Evolutionary conservation across 306 rosid species (phyloP).

Genomic region (Vicia faba): DNA sequence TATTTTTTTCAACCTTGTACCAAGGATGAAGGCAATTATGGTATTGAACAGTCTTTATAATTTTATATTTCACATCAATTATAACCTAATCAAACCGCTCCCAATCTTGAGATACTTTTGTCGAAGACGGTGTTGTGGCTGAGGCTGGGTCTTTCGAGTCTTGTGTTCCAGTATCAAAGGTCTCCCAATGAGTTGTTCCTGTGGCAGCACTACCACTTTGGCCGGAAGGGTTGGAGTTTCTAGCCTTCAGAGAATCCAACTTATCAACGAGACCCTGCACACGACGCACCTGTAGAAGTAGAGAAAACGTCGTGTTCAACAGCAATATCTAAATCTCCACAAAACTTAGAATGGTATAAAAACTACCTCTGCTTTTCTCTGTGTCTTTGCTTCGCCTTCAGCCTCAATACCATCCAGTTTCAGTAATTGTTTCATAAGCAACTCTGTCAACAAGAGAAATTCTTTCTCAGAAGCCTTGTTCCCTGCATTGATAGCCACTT

Average conservation of each 20-base stretch:
- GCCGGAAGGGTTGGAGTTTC: conserved; percentile 49
- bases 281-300: conserved; percentile 54
- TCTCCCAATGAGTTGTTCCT: conserved; percentile 68
- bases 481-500: conserved; percentile 62
- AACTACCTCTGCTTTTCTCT: conserved; percentile 87
- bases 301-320: conserved; percentile 17
- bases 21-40: conserved; percentile 18
- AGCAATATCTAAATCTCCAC: conserved; percentile 6
- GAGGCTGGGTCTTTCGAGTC: conserved; percentile 55
- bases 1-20: conserved; percentile 15
- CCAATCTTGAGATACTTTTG: conserved; percentile 62
- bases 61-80: conserved; percentile 4
- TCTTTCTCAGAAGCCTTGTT: conserved; percentile 70
- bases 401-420: conserved; percentile 83
- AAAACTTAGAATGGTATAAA: conserved; percentile 21
- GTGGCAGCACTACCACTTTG: conserved; percentile 44
- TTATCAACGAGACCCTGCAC: conserved; percentile 47
- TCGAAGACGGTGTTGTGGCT: conserved; percentile 44
- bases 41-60: conserved; percentile 30
- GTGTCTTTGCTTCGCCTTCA: conserved; percentile 78
- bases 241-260: conserved; percentile 51
- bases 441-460: conserved; percentile 62
- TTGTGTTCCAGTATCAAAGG: conserved; percentile 63
- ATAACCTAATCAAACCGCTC: conserved; percentile 57
- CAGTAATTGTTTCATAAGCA: conserved; percentile 88